Evolutionary conservation across 176 grass and related monocot genomes (phyloP).

Genomic region (Phyllostachys edulis): DNA sequence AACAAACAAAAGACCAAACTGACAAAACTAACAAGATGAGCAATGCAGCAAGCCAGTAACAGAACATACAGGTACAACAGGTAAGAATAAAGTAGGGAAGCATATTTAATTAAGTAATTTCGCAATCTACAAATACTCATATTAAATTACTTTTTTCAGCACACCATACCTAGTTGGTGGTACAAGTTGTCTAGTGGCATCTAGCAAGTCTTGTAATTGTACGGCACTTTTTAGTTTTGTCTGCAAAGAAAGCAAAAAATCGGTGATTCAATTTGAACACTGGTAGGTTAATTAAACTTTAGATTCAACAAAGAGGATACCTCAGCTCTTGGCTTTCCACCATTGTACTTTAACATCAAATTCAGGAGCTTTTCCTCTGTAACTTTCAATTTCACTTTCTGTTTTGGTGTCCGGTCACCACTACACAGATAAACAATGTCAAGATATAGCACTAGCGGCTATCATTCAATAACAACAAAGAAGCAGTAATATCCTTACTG

Average conservation of each 20-base stretch:
- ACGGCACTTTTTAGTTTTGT: conserved; percentile 98
- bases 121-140: conserved; percentile 8
- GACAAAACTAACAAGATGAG: neutral
- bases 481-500: conserved; percentile 69
- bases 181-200: conserved; percentile 96
- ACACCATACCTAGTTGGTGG: conserved; percentile 76
- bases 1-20: conserved; percentile 3
- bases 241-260: conserved; percentile 50
- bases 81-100: neutral
- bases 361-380: conserved; percentile 97
- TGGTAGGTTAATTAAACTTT: conserved; percentile 9
- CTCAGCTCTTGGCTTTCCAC: conserved; percentile 90
- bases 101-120: conserved; percentile 1
- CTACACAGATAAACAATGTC: conserved; percentile 49
- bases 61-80: neutral
- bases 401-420: conserved; percentile 98
- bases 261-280: conserved; percentile 6
- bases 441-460: conserved; percentile 21
- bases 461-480: neutral
- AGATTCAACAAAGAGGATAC: conserved; percentile 33
- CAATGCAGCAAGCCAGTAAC: neutral
- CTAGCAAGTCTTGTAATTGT: conserved; percentile 96
- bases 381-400: conserved; percentile 98
- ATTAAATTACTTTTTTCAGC: conserved; percentile 23
- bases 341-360: conserved; percentile 99